Conservation (phyloP, 2,329 filamentous ascomycete genomes). For the Apiospora saccharicola region DNA sequence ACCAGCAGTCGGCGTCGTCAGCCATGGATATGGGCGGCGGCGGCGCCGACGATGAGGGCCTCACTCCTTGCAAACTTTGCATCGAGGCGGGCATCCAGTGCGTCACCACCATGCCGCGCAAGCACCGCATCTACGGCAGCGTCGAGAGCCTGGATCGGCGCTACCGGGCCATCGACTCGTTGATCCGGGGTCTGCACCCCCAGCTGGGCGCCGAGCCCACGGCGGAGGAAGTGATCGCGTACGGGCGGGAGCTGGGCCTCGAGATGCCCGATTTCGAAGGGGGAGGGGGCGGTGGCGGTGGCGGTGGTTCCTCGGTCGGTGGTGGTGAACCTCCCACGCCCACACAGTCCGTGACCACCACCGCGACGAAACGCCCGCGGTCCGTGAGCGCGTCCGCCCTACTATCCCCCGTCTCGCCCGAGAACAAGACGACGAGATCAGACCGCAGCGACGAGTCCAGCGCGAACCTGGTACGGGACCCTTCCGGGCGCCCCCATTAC, state of each 20-base stretch:
- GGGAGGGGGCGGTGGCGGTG: not conserved
- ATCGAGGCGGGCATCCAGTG: constrained; percentile 47
- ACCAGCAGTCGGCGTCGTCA: not conserved
- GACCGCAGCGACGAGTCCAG: constrained; percentile 20
- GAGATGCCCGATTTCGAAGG: constrained; percentile 43
- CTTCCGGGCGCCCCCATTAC: constrained; percentile 35
- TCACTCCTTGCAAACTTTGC: constrained; percentile 48
- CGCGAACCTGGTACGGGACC: constrained; percentile 33
- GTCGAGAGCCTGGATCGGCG: constrained; percentile 53
- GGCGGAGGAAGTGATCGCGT: constrained; percentile 47
- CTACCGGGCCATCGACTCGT: constrained; percentile 50
- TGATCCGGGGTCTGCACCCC: constrained; percentile 51
- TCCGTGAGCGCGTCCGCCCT: constrained; percentile 16
- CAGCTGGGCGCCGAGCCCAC: constrained; percentile 46
- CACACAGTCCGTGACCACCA: not conserved
- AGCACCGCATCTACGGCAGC: constrained; percentile 53
- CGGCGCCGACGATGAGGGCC: constrained; percentile 27
- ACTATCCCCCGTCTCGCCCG: constrained; percentile 23
- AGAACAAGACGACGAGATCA: not conserved
- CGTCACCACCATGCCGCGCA: constrained; percentile 52
- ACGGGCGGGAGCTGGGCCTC: constrained; percentile 48
- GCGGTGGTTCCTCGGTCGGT: not conserved
- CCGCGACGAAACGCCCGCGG: not conserved
- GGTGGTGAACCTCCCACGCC: not conserved
- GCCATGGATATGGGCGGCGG: constrained; percentile 26